Percentiles rank a stretch among this genome's conserved stretches.
Evolutionary conservation across 306 rosid genomes (phyloP).

Genomic region (Arachis hypogaea): DNA sequence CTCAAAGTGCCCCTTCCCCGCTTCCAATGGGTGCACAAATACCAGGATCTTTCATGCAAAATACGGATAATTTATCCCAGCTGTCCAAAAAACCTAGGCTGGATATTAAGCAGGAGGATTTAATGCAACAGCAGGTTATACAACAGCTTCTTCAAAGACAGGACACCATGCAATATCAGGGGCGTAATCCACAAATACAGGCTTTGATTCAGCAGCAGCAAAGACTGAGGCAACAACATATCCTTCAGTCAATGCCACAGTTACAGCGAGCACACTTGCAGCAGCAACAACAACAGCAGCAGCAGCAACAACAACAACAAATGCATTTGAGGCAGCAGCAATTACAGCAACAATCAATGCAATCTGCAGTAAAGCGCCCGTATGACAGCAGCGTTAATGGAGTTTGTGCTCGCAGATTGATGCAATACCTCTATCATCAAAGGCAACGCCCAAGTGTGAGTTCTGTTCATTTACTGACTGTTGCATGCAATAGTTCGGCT

Average conservation of each 20-base stretch:
- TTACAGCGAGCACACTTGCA: slow-evolving; percentile 77
- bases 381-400: slow-evolving; percentile 81
- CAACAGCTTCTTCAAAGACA: slow-evolving; percentile 91
- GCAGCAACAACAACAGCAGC: slow-evolving; percentile 52
- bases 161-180: slow-evolving; percentile 75
- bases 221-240: slow-evolving; percentile 63
- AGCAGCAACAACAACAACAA: slow-evolving; percentile 55
- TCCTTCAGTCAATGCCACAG: slow-evolving; percentile 87
- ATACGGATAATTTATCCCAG: slow-evolving; percentile 69
- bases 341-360: slow-evolving; percentile 79
- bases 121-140: slow-evolving; percentile 73
- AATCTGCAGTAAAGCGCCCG: slow-evolving; percentile 70
- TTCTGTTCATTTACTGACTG: slow-evolving; percentile 34
- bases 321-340: slow-evolving; percentile 90
- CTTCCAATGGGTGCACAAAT: slow-evolving; percentile 63
- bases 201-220: slow-evolving; percentile 81
- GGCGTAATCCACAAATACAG: slow-evolving; percentile 77
- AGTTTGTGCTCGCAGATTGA: slow-evolving; percentile 91
- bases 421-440: slow-evolving; percentile 97
- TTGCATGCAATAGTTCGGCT: slow-evolving; percentile 10
- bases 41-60: slow-evolving; percentile 74
- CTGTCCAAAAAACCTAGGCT: slow-evolving; percentile 76
- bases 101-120: slow-evolving; percentile 86
- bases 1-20: slow-evolving; percentile 63
- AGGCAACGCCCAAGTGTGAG: slow-evolving; percentile 84